Evolutionary conservation across 352 stramenopile genomes (phyloP).

Genomic region (Phytophthora kernoviae): DNA sequence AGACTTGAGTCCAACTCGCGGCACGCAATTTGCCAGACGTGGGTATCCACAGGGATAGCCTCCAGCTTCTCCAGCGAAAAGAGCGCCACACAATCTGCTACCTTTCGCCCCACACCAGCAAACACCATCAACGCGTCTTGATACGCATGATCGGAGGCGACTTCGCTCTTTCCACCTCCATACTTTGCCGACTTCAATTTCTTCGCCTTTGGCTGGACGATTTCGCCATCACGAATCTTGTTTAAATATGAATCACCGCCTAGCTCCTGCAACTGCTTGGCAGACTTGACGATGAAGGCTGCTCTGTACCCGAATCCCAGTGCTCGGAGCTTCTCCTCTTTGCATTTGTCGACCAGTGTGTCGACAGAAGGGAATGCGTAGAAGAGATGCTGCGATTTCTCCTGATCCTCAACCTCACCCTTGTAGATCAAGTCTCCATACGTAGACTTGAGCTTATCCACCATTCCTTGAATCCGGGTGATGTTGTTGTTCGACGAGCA

Average conservation of each 20-base stretch:
- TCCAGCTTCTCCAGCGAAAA: constrained; percentile 94
- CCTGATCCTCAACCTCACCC: constrained; percentile 1
- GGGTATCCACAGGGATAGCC: constrained; percentile 96
- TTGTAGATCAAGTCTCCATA: constrained; percentile 84
- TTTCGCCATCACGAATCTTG: constrained; percentile 45
- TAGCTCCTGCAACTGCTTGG: constrained; percentile 64
- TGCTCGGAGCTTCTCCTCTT: constrained; percentile 83
- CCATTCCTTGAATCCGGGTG: constrained; percentile 93
- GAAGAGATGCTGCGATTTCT: constrained; percentile 29
- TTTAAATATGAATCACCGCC: constrained; percentile 72
- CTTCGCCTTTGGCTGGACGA: constrained; percentile 2
- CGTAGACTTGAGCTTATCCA: constrained; percentile 85
- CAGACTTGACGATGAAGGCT: constrained; percentile 88
- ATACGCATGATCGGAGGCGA: constrained; percentile 34
- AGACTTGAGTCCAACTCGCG: constrained; percentile 71
- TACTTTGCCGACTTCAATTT: neutral
- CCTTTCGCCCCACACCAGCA: constrained; percentile 92
- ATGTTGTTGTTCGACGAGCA: constrained; percentile 99
- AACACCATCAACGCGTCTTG: constrained; percentile 71
- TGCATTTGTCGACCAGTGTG: constrained; percentile 63
- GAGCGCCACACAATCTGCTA: constrained; percentile 97
- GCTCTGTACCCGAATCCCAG: constrained; percentile 91
- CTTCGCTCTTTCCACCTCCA: neutral
- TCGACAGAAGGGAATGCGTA: constrained; percentile 93
- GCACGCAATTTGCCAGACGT: constrained; percentile 96